Evolutionary conservation across 805 yeast genomes (phyloP), one percentile per base, ranked within the genome.

Genomic region (Candida mattraensis): DNA sequence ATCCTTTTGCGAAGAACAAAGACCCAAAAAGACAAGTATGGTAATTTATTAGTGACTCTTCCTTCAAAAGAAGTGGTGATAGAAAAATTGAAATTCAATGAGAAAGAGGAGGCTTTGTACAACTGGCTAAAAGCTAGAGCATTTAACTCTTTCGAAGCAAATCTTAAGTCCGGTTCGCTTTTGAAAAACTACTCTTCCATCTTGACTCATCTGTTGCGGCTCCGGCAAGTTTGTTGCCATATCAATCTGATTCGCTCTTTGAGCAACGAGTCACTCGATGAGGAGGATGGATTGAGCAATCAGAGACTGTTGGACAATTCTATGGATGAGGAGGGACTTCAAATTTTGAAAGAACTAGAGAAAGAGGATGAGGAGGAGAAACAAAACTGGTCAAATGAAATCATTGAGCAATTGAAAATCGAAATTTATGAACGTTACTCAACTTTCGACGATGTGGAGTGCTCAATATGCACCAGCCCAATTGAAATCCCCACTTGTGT

Each of bases 221-320:
- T 91, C 24, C 70, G 98, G 40, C 98, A 91, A 56, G 74, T 83
- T 0, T 91, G 97, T 56, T 87, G 96, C 53, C 96, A 91, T 56
- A 71, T 83, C 12, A 77, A 76, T 35, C 64, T 89, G 38, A 72
- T 88, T 1, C 70, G 72, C 3, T 22, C 42, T 2, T 21, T 46
- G 4, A 37, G 42, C 20, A 17, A 28, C 8, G 82, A 76, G 30
- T 31, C 33, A 1, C n/a, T 48, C 11, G 37, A 28, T 24, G 71
- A 74, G 53, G 82, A 76, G 42, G 81, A 73, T 20, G 72, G 70
- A 31, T 53, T 69, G 29, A 35, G 22, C 10, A 37, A 25, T 12
- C 46, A 42, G 15, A 29, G 30, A 10, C 7, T 35, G 8, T 15
- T 40, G 7, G 9, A 24, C 5, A 44, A 28, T 18, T 20, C 26